Conservation (phyloP, 371 early-diverging fungal genomes). For the Circinella minor region DNA sequence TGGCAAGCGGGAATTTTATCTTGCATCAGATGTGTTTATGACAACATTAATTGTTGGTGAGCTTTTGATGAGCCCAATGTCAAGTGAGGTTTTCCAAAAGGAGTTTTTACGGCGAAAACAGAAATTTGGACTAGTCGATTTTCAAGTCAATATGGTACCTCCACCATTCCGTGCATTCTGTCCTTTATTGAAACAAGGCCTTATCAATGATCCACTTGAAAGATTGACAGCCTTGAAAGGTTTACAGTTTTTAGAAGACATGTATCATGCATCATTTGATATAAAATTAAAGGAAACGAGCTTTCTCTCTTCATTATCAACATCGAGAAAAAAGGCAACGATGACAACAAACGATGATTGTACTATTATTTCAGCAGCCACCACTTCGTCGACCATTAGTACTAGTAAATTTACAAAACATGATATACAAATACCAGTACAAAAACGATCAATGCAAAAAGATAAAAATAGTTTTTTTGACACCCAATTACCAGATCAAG, state of each 20-base stretch:
- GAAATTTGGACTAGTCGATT: slow-evolving; percentile 18
- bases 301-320: too few species aligned
- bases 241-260: background rate
- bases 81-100: slow-evolving; percentile 19
- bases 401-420: background rate
- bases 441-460: too few species aligned
- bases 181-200: slow-evolving; percentile 44
- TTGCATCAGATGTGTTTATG: slow-evolving; percentile 45
- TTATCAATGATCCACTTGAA: slow-evolving; percentile 11
- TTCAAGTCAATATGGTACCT: slow-evolving; percentile 16
- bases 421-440: too few species aligned
- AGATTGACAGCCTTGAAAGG: slow-evolving; percentile 6
- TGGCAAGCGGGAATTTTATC: slow-evolving; percentile 13
- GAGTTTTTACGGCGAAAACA: slow-evolving; percentile 15
- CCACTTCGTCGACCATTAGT: too few species aligned
- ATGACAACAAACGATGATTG: too few species aligned
- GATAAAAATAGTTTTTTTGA: too few species aligned
- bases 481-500: too few species aligned
- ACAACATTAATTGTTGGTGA: slow-evolving; percentile 36
- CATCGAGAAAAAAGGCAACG: too few species aligned
- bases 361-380: too few species aligned
- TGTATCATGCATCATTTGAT: background rate
- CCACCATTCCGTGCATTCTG: slow-evolving; percentile 16
- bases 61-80: slow-evolving; percentile 24
- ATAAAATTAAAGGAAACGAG: too few species aligned